Conservation (phyloP, 495 filamentous ascomycete genomes). For the Lasiosphaeria hispida region DNA sequence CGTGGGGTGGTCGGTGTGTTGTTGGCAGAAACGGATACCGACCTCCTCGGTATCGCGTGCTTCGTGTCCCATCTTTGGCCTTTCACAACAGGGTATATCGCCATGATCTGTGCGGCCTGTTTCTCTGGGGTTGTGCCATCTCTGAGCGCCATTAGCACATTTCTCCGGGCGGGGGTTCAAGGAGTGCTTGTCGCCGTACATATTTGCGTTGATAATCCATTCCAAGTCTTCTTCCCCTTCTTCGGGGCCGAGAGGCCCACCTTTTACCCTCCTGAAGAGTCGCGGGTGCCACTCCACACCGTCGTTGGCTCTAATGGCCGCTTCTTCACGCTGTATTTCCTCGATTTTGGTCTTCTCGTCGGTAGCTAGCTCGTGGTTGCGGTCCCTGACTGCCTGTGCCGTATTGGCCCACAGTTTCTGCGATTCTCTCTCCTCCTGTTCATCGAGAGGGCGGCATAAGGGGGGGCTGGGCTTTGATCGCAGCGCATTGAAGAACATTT, state of each 20-base stretch:
- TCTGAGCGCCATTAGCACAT: slow-evolving; percentile 32
- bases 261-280: slow-evolving; percentile 74
- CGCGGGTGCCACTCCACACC: slow-evolving; percentile 86
- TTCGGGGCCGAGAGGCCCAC: slow-evolving; percentile 67
- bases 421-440: slow-evolving; percentile 90
- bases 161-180: slow-evolving; percentile 32
- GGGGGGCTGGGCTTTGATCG: slow-evolving; percentile 73
- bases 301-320: slow-evolving; percentile 73
- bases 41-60: slow-evolving; percentile 37
- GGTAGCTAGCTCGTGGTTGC: slow-evolving; percentile 86
- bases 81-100: slow-evolving; percentile 79
- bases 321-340: slow-evolving; percentile 84
- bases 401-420: slow-evolving; percentile 83
- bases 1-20: neutral
- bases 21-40: slow-evolving; percentile 14
- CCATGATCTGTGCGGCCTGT: slow-evolving; percentile 79
- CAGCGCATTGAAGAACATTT: slow-evolving; percentile 84
- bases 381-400: slow-evolving; percentile 71
- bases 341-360: slow-evolving; percentile 95
- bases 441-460: slow-evolving; percentile 69
- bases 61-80: slow-evolving; percentile 57
- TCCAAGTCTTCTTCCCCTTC: slow-evolving; percentile 88
- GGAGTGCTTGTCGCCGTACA: slow-evolving; percentile 48
- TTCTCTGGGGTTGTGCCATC: slow-evolving; percentile 68
- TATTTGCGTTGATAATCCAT: slow-evolving; percentile 87